Conservation (phyloP, 352 stramenopile species). For the Salisapilia sapeloensis region DNA sequence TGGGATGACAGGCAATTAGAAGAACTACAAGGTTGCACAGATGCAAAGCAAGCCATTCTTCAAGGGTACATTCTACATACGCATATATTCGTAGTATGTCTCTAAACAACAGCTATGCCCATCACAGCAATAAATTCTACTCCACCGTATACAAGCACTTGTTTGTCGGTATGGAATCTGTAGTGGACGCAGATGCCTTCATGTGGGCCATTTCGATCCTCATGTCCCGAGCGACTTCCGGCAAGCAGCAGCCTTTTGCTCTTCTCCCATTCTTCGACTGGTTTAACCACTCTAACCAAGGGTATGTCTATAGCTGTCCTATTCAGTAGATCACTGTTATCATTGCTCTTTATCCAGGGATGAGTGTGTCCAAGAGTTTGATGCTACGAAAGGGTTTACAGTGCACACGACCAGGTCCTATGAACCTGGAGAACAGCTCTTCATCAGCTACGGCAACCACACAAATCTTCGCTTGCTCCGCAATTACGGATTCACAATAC, state of each 20-base stretch:
- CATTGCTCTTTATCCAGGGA: constrained; percentile 10
- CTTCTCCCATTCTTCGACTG: constrained; percentile 79
- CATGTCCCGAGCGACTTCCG: constrained; percentile 66
- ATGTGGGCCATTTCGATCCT: constrained; percentile 70
- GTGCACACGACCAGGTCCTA: constrained; percentile 44
- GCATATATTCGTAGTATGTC: not conserved
- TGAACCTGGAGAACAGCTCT: constrained; percentile 43
- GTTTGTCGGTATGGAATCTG: constrained; percentile 30
- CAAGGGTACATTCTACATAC: constrained; percentile 25
- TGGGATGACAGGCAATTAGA: constrained; percentile 44
- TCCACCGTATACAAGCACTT: constrained; percentile 49
- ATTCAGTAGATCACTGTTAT: not conserved
- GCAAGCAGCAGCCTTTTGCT: constrained; percentile 52
- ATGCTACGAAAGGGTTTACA: constrained; percentile 32
- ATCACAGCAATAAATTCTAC: constrained; percentile 35
- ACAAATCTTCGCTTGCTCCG: constrained; percentile 45
- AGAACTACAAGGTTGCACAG: constrained; percentile 39
- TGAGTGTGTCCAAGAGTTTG: constrained; percentile 47
- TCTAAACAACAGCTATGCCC: constrained; percentile 1
- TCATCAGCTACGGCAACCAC: constrained; percentile 66
- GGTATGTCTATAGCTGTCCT: constrained; percentile 8
- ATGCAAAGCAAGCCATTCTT: constrained; percentile 34
- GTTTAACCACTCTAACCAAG: constrained; percentile 58
- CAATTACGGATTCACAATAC: constrained; percentile 63
- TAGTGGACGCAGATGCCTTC: constrained; percentile 42